These are phyloP conservation scores for Evernia prunastri DNA, from an alignment of 495 filamentous ascomycete species.

Conservation along the genomic window DNA sequence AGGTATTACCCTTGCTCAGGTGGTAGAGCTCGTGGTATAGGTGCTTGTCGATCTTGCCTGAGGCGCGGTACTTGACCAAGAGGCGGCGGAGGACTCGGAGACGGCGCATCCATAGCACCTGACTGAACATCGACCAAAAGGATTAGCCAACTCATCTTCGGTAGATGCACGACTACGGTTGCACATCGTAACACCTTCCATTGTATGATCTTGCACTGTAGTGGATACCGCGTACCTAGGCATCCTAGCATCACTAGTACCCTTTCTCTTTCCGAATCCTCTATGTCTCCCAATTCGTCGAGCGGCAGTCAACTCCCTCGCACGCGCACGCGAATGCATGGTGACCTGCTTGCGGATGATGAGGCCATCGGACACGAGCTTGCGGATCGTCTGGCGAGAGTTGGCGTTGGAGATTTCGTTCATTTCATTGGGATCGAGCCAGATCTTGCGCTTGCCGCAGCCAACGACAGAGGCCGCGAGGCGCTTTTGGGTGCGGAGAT, in stretches of 20 bases:
- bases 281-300: conserved; percentile 91
- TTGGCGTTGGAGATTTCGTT: conserved; percentile 99
- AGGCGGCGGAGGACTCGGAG: conserved; percentile 98
- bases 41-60: conserved; percentile 99
- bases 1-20: conserved; percentile 99
- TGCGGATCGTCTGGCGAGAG: conserved; percentile 99
- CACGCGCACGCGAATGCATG: conserved; percentile 96
- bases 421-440: conserved; percentile 99
- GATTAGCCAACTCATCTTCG: conserved; percentile 6
- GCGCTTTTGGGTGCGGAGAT: conserved; percentile 99
- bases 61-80: conserved; percentile 97
- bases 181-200: not conserved
- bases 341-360: conserved; percentile 99
- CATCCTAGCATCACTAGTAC: conserved; percentile 99
- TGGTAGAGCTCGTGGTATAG: conserved; percentile 99
- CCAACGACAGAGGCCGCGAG: conserved; percentile 96
- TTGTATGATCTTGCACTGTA: not conserved
- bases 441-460: conserved; percentile 99
- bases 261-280: conserved; percentile 99
- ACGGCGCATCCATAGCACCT: conserved; percentile 99
- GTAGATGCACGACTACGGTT: not conserved
- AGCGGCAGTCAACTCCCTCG: conserved; percentile 83
- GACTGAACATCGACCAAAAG: conserved; percentile 40
- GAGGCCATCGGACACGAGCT: conserved; percentile 98
- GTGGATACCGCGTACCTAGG: conserved; percentile 62